Conservation (phyloP, 176 grass and related monocot species). For the Eleusine indica region DNA sequence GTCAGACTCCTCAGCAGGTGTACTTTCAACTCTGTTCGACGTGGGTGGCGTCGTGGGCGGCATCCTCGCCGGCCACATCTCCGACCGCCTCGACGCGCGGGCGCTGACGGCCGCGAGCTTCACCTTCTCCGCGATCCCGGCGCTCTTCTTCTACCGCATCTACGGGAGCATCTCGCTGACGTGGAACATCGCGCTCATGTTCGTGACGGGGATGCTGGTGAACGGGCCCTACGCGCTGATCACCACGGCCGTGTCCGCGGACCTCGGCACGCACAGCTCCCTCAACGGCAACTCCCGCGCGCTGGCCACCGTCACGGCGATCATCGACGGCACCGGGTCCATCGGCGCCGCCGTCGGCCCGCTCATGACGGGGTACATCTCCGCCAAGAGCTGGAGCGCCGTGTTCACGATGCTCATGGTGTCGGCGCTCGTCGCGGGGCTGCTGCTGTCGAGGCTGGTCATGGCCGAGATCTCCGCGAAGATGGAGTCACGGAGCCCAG, state of each 20-base stretch:
- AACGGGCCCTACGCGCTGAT: conserved; percentile 85
- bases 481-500: conserved; percentile 46
- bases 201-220: conserved; percentile 67
- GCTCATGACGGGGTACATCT: conserved; percentile 88
- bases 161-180: conserved; percentile 65
- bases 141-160: conserved; percentile 77
- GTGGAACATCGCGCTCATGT: conserved; percentile 69
- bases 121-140: conserved; percentile 72
- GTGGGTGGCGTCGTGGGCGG: conserved; percentile 76
- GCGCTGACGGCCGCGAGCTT: conserved; percentile 79
- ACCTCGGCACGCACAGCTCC: conserved; percentile 85
- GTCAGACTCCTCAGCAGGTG: conserved; percentile 55
- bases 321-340: conserved; percentile 84
- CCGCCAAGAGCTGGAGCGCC: conserved; percentile 68
- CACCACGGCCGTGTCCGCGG: conserved; percentile 79
- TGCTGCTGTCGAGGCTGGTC: conserved; percentile 70
- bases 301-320: conserved; percentile 83
- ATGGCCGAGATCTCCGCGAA: conserved; percentile 59
- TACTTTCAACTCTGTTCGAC: conserved; percentile 76
- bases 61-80: conserved; percentile 84
- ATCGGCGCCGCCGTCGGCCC: conserved; percentile 77
- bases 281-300: conserved; percentile 78
- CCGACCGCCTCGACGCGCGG: conserved; percentile 66
- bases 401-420: conserved; percentile 88
- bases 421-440: conserved; percentile 65